phyloP scores from a whole-genome alignment of 768 basidiomycete species.

The Arthromyces matolae region DNA sequence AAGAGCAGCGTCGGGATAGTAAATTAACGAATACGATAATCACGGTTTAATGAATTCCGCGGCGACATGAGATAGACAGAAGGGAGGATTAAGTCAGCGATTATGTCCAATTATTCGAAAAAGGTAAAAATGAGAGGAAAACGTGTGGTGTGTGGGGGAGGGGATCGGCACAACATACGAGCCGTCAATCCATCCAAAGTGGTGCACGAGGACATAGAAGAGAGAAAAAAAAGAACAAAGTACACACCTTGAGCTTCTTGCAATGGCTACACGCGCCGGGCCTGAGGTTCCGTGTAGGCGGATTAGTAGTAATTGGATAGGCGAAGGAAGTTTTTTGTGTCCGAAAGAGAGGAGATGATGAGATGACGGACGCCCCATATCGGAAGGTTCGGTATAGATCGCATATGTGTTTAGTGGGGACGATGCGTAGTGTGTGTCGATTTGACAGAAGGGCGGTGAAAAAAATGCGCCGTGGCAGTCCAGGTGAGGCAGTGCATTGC shows the following conservation, averaged over 20 bases:
- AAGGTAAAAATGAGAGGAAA: conserved; percentile 6
- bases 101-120: conserved; percentile 8
- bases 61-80: conserved; percentile 14
- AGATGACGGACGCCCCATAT: no score
- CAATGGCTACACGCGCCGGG: conserved; percentile 83
- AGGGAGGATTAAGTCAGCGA: conserved; percentile 8
- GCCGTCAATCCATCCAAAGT: conserved; percentile 13
- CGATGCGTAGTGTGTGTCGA: neutral
- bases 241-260: conserved; percentile 80
- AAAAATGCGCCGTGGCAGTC: conserved; percentile 11
- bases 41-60: conserved; percentile 11
- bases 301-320: conserved; percentile 6
- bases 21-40: conserved; percentile 10
- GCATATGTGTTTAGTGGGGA: neutral
- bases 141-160: no score
- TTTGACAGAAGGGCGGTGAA: neutral
- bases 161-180: conserved; percentile 10
- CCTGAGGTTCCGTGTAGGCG: conserved; percentile 33
- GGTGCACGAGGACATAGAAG: conserved; percentile 12
- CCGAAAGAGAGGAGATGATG: conserved; percentile 4
- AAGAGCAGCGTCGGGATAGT: conserved; percentile 9
- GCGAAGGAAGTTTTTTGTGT: conserved; percentile 6
- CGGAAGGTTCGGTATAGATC: neutral
- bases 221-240: conserved; percentile 10
- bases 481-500: conserved; percentile 15